These are phyloP conservation scores for Aspergillus nomiae DNA, from an alignment of 2,329 filamentous ascomycete species.

Conservation along the genomic window DNA sequence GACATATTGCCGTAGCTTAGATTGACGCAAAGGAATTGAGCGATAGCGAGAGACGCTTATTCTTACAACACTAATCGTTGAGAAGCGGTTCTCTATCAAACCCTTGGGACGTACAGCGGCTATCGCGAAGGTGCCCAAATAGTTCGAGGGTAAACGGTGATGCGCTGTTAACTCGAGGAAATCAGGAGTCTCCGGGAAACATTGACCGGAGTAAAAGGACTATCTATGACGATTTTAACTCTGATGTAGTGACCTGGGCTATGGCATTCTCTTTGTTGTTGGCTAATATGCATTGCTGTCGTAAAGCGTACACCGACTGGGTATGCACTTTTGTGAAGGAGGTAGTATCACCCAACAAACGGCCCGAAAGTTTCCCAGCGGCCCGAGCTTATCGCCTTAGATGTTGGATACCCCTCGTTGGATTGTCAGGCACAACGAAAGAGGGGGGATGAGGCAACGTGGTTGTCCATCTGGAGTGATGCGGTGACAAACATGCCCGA, in stretches of 20 bases:
- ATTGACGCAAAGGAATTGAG: constrained; percentile 22
- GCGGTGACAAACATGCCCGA: neutral
- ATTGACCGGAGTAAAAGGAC: neutral
- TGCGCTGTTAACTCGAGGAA: neutral
- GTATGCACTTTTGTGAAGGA: neutral
- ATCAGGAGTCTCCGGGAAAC: neutral
- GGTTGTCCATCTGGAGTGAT: neutral
- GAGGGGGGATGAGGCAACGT: neutral
- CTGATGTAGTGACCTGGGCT: neutral
- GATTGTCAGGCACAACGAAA: neutral
- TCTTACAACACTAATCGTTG: constrained; percentile 56
- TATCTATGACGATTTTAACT: neutral
- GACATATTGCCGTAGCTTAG: neutral
- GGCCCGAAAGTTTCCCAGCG: neutral
- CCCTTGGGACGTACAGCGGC: constrained; percentile 60
- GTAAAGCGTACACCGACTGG: neutral
- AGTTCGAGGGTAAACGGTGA: neutral
- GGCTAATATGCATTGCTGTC: neutral
- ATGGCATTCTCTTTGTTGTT: neutral
- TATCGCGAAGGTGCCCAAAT: constrained; percentile 60
- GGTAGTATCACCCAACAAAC: neutral
- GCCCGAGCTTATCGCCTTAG: neutral
- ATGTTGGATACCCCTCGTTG: neutral
- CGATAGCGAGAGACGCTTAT: constrained; percentile 61
- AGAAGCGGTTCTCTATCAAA: constrained; percentile 64